Evolutionary conservation across 305 asterid genomes (phyloP).

Genomic region (Solanum aculeatissimum): DNA sequence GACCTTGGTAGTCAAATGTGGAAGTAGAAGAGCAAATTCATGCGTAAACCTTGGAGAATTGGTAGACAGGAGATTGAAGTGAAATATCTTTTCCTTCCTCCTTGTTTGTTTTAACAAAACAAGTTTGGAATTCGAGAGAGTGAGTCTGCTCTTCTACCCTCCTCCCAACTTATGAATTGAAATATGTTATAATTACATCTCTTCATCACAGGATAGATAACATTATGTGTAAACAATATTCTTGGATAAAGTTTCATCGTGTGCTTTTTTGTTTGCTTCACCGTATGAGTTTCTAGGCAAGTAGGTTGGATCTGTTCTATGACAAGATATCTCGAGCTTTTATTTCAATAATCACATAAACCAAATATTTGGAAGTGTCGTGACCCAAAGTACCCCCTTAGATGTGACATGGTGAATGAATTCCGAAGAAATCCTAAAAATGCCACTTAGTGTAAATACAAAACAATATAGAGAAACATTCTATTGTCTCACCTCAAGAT

Average conservation of each 20-base stretch:
- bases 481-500: too few species aligned
- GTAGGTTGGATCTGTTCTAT: not conserved
- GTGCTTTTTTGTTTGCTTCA: not conserved
- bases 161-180: not conserved
- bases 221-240: slow-evolving; percentile 8
- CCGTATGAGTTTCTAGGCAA: not conserved
- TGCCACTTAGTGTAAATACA: too few species aligned
- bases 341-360: not conserved
- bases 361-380: not conserved
- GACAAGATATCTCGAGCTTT: not conserved
- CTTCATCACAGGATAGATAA: not conserved
- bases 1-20: slow-evolving; percentile 53
- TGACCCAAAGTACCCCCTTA: too few species aligned
- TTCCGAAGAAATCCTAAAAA: too few species aligned
- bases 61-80: slow-evolving; percentile 8
- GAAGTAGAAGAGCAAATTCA: slow-evolving; percentile 2
- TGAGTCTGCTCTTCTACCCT: not conserved
- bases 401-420: too few species aligned
- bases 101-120: not conserved
- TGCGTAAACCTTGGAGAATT: not conserved
- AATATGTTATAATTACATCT: slow-evolving; percentile 8
- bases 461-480: too few species aligned
- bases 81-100: not conserved
- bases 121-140: not conserved
- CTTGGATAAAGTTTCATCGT: not conserved